Percentiles rank a stretch among this genome's conserved stretches.
phyloP scores from a whole-genome alignment of 2,329 filamentous ascomycete genomes.

The Aspergillus hiratsukae region DNA sequence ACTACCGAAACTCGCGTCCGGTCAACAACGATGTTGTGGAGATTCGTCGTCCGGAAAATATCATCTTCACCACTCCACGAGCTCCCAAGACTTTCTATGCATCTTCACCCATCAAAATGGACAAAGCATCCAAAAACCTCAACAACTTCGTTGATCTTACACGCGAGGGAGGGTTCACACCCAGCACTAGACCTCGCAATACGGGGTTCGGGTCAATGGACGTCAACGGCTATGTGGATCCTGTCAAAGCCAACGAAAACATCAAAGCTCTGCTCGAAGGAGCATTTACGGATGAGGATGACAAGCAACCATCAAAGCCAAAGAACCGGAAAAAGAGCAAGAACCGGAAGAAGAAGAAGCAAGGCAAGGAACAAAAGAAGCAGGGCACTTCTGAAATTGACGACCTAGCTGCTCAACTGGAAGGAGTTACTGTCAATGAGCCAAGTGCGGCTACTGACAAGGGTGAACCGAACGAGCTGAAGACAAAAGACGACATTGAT shows the following conservation, averaged over 20 bases:
- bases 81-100: conserved; percentile 51
- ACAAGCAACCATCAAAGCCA: conserved; percentile 34
- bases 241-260: conserved; percentile 48
- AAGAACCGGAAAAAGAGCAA: conserved; percentile 35
- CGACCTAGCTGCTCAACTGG: conserved; percentile 41
- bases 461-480: conserved; percentile 35
- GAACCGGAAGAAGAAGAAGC: conserved; percentile 6
- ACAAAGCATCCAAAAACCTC: conserved; percentile 40
- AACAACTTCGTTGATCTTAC: conserved; percentile 50
- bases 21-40: conserved; percentile 35
- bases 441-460: conserved; percentile 26
- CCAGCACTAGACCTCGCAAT: conserved; percentile 42
- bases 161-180: conserved; percentile 43
- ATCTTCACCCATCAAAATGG: conserved; percentile 38
- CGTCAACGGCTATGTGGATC: conserved; percentile 48
- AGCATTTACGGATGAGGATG: conserved; percentile 49
- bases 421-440: conserved; percentile 39
- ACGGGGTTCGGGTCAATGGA: conserved; percentile 53
- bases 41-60: conserved; percentile 48
- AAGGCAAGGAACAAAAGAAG: conserved; percentile 15
- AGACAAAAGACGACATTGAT: conserved; percentile 51
- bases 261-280: conserved; percentile 50
- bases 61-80: conserved; percentile 45
- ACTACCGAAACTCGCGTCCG: conserved; percentile 19
- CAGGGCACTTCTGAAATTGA: conserved; percentile 34